phyloP scores from a whole-genome alignment of 2,329 filamentous ascomycete species.

The Coniella lustricola region DNA sequence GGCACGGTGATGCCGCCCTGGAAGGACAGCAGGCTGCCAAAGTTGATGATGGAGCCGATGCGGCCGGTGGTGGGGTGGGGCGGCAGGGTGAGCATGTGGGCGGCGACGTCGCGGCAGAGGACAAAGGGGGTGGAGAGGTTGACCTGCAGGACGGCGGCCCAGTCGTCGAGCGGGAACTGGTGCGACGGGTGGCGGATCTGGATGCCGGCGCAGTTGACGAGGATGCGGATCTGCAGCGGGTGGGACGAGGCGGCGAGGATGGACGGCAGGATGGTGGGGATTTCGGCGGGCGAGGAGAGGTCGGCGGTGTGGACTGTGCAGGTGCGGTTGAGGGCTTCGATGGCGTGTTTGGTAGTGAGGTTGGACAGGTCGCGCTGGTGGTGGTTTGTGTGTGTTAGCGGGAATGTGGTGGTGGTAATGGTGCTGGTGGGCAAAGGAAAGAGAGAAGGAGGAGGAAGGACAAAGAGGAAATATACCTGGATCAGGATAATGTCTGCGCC shows the following conservation, averaged over 20 bases:
- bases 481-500: conserved; percentile 50
- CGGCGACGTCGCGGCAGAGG: conserved; percentile 68
- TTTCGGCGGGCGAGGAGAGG: conserved; percentile 53
- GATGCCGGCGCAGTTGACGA: conserved; percentile 83
- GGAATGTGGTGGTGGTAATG: background rate
- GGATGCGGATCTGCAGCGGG: conserved; percentile 65
- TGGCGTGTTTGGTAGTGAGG: conserved; percentile 49
- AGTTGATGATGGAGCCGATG: conserved; percentile 72
- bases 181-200: conserved; percentile 72
- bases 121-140: conserved; percentile 80
- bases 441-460: too few species aligned
- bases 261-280: conserved; percentile 52
- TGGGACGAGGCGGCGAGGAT: conserved; percentile 57
- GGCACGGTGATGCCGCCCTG: conserved; percentile 85
- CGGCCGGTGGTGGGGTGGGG: conserved; percentile 43
- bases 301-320: conserved; percentile 63
- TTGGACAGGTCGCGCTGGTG: conserved; percentile 27
- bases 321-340: conserved; percentile 60
- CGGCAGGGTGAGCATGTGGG: conserved; percentile 63
- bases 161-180: conserved; percentile 69
- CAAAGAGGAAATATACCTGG: conserved; percentile 32
- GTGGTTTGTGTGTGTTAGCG: background rate
- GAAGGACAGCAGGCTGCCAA: conserved; percentile 73
- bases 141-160: conserved; percentile 76
- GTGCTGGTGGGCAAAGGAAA: background rate